Evolutionary conservation across 768 basidiomycete species (phyloP), one percentile per base, ranked within the genome.

Genomic region (Lentinula edodes): DNA sequence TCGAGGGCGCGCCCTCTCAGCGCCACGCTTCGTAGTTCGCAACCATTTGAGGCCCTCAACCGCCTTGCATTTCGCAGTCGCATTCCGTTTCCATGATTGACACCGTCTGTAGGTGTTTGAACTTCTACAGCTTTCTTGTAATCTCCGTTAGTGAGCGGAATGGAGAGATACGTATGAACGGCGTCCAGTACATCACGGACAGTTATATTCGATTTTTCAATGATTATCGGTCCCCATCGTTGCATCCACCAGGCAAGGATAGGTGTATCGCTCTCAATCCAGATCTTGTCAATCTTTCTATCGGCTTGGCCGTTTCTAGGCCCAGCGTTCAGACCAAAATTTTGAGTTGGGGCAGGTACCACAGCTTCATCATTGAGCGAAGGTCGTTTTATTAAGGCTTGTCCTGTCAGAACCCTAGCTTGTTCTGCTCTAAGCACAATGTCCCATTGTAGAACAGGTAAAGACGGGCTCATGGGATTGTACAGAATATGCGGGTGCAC

Each of bases 191-290:
- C 52, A 64, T 83, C 81, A 52, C 70, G 61, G 13, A 85, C 66
- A 9, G 78, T 80, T 32, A 81, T 71, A 12, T 67, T 62, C 10
- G 64, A 63, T 9, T 71, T 73, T 9, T 77, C 66, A 53, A 85
- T 66, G 42, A 76, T 62, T 61, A 87, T 77, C 0, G 80, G 80
- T 2, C 83, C 82, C 86, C 87, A 79, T 20, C 61, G 62, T n/a
- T 69, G 62, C 72, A 80, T 78, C 78, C 77, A 80, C 50, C 66
- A 71, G 13, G 70, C 67, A n/a, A 80, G 73, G 36, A 73, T 45
- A 13, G 70, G 68, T n/a, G 75, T 72, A 41, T 78, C 77, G 16
- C 77, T 73, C 20, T 68, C 64, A n/a, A 81, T 73, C 69, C 72
- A 75, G 34, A 78, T 67, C 38, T 70, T 73, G 28, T 50, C n/a